Base-by-base conservation (phyloP, 2,329 filamentous ascomycete genomes). In the Pyricularia pennisetigena region DNA sequence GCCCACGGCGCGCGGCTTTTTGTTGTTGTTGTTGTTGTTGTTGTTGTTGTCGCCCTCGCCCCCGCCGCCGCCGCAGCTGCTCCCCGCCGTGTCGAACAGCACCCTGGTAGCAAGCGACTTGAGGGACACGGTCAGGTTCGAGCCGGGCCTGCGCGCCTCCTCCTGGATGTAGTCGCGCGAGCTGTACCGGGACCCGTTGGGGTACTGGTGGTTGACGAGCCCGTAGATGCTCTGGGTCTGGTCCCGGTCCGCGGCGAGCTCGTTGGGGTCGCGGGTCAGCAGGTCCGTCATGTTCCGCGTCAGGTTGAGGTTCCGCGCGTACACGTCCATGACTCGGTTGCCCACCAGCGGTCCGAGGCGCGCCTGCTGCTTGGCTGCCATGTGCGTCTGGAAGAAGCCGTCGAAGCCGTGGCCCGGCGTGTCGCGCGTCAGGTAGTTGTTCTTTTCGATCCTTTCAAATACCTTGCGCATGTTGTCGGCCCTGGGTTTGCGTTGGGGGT, bases 261-360 rank as follows among this genome's bases (percentile, higher is more conserved):
- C 80, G 75, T 88, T 88, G 71, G 82, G 78, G 70, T 88, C 84
- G 30, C 80, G 80, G 1, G 80, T 73, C 20, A 63, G 69, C 35
- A 71, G 68, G 10, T 64, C 54, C 29, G 62, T n/a, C 63, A 69
- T 68, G 49, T 23, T 63, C 61, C 9, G 14, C 9, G 65, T 69
- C 61, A 67, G 69, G 69, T 73, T 73, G 28, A 73, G 68, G 66
- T 75, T 72, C 14, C 71, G 67, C 64, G 69, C 70, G 14, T 62
- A 72, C 54, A 41, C 70, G 32, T 62, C 68, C 54, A 69, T 71
- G 67, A 71, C 69, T 26, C 28, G 59, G 70, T 70, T 70, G 57
- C 70, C 68, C 7, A 68, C 24, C 12, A 75, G 66, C 54, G 68
- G 62, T 9, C 69, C 30, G 59, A 30, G 2, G 26, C 30, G 23